These are phyloP conservation scores for Didymellaceae sp. DNA, from an alignment of 2,329 filamentous ascomycete genomes.

Conservation along the genomic window DNA sequence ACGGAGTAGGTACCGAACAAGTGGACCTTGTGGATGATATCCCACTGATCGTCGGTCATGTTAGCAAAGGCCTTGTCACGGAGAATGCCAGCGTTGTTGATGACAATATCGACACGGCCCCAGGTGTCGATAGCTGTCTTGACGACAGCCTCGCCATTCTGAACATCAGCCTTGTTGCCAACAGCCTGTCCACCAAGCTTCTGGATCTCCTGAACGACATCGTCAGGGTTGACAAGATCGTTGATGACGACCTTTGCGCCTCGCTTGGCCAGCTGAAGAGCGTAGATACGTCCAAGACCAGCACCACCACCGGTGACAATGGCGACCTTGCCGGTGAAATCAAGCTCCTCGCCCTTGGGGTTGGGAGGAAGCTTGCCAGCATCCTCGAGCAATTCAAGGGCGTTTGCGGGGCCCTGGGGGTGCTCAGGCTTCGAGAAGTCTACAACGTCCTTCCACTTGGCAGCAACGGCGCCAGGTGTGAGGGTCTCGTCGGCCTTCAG, in stretches of 20 bases:
- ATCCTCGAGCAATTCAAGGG: constrained; percentile 70
- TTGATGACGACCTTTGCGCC: constrained; percentile 92
- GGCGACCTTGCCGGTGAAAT: constrained; percentile 49
- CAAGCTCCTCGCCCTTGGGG: constrained; percentile 40
- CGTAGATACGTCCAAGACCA: constrained; percentile 86
- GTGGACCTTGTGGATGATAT: constrained; percentile 90
- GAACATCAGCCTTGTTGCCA: constrained; percentile 90
- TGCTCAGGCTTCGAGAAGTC: constrained; percentile 87
- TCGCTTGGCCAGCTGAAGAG: constrained; percentile 82
- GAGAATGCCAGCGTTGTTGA: constrained; percentile 98
- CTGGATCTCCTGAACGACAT: constrained; percentile 90
- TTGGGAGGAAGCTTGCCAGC: constrained; percentile 39
- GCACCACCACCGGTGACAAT: constrained; percentile 47
- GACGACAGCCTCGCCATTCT: constrained; percentile 89
- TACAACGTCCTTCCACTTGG: constrained; percentile 86
- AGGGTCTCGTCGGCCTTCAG: constrained; percentile 88
- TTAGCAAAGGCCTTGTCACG: constrained; percentile 97
- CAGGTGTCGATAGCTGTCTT: constrained; percentile 93
- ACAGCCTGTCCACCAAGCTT: constrained; percentile 87
- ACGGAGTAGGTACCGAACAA: constrained; percentile 94
- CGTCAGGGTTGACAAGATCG: constrained; percentile 90
- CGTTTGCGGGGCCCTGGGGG: constrained; percentile 85
- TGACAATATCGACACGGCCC: constrained; percentile 89
- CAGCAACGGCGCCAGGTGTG: constrained; percentile 84
- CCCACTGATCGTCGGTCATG: constrained; percentile 95